Evolutionary conservation across 805 yeast genomes (phyloP), one percentile per base, ranked within the genome.

Genomic region (Saccharomycopsis capsularis): DNA sequence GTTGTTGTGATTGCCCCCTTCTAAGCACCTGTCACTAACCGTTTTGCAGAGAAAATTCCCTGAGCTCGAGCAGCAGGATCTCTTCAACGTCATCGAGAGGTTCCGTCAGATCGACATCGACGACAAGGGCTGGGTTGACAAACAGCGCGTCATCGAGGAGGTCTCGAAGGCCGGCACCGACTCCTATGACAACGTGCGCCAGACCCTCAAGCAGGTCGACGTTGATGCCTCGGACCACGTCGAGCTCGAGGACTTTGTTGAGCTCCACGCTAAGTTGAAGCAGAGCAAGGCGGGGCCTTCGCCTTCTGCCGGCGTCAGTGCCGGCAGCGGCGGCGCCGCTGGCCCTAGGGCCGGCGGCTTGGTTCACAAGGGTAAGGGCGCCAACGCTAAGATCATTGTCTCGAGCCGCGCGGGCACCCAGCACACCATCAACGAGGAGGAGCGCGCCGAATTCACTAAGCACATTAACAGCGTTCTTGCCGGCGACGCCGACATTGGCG

Each of bases 201-300:
- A 89, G 65, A 86, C 97, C 2, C 75, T 93, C 63, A 93, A 93
- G 63, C 78, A 76, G 46, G 97, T 89, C 43, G 82, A 83, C 56
- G 95, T 93, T 30, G 99, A 93, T 68, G 95, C 98, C 15, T 84
- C 95, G 3, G 99, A 99, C 23, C 91, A 86, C 62, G 97, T 93
- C 47, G 99, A 93, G 65, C 70, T 93, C 62, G 99, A 93, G 52
- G 99, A 93, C 63, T 93, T 79, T 61, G 97, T 91, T 30, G 84
- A 82, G 57, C 70, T 93, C 58, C 76, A 85, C 48, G 85, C 95
- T 29, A 88, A 87, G 63, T 73, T 90, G 55, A 83, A 82, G 61
- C 91, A 79, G 54, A 52, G 59, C 39, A 67, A 66, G 48, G 50
- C 50, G 13, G 52, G 42, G 32, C 53, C 56, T 22, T 56, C 61